phyloP scores from a whole-genome alignment of 805 yeast species.

The Suhomyces sp. region DNA sequence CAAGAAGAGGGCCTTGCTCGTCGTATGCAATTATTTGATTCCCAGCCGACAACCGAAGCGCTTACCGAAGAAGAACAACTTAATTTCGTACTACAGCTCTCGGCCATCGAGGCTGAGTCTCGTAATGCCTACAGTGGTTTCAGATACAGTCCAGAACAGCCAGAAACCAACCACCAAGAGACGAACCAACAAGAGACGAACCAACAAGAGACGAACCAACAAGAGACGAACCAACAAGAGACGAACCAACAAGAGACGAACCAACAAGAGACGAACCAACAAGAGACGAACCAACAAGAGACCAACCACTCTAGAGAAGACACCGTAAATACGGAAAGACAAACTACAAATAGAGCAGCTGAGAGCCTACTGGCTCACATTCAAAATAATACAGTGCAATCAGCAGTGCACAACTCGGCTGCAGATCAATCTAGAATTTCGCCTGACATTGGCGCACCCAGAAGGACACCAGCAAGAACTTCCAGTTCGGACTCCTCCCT shows the following conservation, averaged over 20 bases:
- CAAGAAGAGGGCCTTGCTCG: background rate
- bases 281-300: background rate
- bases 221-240: too few relatives aligned
- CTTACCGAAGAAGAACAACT: conserved; percentile 1
- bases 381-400: background rate
- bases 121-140: background rate
- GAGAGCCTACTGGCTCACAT: background rate
- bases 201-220: too few relatives aligned
- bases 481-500: background rate
- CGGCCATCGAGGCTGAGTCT: conserved; percentile 1
- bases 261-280: background rate
- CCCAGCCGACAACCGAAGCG: background rate
- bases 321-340: background rate
- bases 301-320: background rate
- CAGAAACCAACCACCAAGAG: background rate
- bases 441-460: background rate
- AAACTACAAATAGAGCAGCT: background rate
- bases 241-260: background rate
- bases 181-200: too few relatives aligned
- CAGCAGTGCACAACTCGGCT: background rate
- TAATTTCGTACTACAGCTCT: background rate
- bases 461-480: background rate
- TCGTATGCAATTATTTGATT: background rate
- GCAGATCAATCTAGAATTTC: background rate
- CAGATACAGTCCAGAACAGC: background rate